Evolutionary conservation across 495 filamentous ascomycete species (phyloP).

Genomic region (Evansstolkia leycettana): DNA sequence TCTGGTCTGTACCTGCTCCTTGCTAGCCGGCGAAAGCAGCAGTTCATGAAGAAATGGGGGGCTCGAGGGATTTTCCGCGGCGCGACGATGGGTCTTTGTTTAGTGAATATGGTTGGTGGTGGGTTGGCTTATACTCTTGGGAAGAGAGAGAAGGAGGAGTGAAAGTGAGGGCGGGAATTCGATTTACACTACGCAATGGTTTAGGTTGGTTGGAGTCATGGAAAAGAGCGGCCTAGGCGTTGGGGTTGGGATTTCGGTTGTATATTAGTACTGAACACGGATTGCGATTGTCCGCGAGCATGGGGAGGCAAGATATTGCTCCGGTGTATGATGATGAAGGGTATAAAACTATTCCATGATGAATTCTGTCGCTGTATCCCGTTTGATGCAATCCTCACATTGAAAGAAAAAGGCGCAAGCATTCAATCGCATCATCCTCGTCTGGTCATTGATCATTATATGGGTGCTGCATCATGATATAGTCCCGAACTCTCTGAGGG

Average conservation of each 20-base stretch:
- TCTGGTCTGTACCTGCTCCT: constrained; percentile 74
- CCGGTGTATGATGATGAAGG: background rate
- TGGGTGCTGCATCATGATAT: constrained; percentile 31
- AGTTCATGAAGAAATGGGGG: constrained; percentile 48
- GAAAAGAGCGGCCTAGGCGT: too few species aligned
- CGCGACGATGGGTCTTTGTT: constrained; percentile 56
- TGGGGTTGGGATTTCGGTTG: constrained; percentile 8
- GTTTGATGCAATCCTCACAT: too few species aligned
- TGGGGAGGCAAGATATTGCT: background rate
- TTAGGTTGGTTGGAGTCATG: background rate
- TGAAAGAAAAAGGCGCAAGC: too few species aligned
- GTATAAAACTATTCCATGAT: constrained; percentile 5
- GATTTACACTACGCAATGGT: background rate
- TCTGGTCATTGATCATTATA: constrained; percentile 13
- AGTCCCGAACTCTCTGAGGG: constrained; percentile 46
- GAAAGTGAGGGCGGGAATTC: constrained; percentile 10
- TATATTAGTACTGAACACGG: background rate
- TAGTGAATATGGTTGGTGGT: constrained; percentile 56
- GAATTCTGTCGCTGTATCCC: too few species aligned
- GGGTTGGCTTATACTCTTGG: constrained; percentile 59
- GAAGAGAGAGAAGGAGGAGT: constrained; percentile 41
- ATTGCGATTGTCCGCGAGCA: background rate
- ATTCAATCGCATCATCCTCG: too few species aligned
- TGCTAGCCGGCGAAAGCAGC: constrained; percentile 52
- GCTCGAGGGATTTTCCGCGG: constrained; percentile 59